phyloP scores from a whole-genome alignment of 495 filamentous ascomycete species.

The Neurospora hispaniola region DNA sequence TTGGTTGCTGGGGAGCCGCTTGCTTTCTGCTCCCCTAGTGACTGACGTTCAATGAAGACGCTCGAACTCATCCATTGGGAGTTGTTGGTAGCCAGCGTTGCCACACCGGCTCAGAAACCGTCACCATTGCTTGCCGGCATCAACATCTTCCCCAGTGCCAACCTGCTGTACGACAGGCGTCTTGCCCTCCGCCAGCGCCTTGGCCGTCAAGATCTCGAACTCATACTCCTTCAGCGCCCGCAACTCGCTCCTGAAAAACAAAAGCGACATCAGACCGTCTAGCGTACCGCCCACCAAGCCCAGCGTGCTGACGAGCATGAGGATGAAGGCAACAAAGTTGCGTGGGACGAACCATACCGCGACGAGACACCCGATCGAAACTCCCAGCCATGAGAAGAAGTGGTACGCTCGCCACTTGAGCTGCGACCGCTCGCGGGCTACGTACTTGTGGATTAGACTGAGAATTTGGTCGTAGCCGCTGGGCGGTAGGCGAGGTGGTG shows the following conservation, averaged over 20 bases:
- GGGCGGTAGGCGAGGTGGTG: conserved; percentile 14
- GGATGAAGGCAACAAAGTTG: conserved; percentile 67
- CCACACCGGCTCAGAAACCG: conserved; percentile 3
- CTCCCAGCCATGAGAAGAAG: conserved; percentile 53
- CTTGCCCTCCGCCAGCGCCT: conserved; percentile 18
- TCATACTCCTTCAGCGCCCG: conserved; percentile 85
- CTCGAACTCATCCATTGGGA: not conserved
- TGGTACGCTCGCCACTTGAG: conserved; percentile 58
- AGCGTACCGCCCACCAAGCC: conserved; percentile 64
- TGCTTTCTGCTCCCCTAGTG: not conserved
- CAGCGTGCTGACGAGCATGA: conserved; percentile 68
- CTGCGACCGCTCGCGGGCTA: conserved; percentile 55
- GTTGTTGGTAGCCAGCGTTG: not conserved
- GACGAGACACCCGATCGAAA: conserved; percentile 60
- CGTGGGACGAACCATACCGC: conserved; percentile 77
- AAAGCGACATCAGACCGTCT: conserved; percentile 73
- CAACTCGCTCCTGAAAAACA: conserved; percentile 79
- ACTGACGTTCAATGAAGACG: not conserved
- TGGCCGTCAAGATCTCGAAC: conserved; percentile 78
- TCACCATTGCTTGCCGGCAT: conserved; percentile 4
- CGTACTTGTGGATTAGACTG: conserved; percentile 53
- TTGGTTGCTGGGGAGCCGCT: not conserved
- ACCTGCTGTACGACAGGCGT: conserved; percentile 7
- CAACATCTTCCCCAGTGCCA: conserved; percentile 15
- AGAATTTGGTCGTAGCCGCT: conserved; percentile 65